Evolutionary conservation across 2,329 filamentous ascomycete species (phyloP).

Genomic region (Epichloe sylvatica): DNA sequence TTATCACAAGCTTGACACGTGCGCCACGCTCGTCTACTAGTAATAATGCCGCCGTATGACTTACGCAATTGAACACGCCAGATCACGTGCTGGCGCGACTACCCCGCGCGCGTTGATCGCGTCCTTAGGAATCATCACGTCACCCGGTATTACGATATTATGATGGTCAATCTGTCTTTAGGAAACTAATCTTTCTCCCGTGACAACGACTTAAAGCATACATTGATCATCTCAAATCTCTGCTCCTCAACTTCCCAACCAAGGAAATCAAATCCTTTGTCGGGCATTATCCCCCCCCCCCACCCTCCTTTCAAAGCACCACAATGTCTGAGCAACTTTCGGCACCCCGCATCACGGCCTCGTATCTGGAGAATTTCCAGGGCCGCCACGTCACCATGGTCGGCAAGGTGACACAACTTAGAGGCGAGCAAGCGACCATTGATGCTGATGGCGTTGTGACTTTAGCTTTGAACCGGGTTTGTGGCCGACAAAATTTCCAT

Average conservation of each 20-base stretch:
- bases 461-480: slow-evolving; percentile 57
- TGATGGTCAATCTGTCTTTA: too few species aligned
- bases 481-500: slow-evolving; percentile 9
- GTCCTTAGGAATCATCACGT: neutral
- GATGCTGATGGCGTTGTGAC: slow-evolving; percentile 69
- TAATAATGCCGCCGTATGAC: too few species aligned
- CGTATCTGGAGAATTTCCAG: slow-evolving; percentile 64
- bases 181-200: too few species aligned
- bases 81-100: slow-evolving; percentile 1
- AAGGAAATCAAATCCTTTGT: neutral
- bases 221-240: neutral
- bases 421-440: slow-evolving; percentile 65
- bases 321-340: slow-evolving; percentile 52
- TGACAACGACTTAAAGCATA: too few species aligned
- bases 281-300: neutral
- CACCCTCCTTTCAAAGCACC: neutral
- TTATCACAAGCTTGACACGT: too few species aligned
- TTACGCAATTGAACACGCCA: too few species aligned
- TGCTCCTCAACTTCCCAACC: neutral
- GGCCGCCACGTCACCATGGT: slow-evolving; percentile 67
- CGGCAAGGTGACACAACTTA: slow-evolving; percentile 70
- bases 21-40: too few species aligned
- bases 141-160: neutral
- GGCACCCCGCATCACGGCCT: slow-evolving; percentile 69
- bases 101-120: neutral